Evolutionary conservation across 495 filamentous ascomycete genomes (phyloP).

Genomic region (Lasiosphaeria hispida): DNA sequence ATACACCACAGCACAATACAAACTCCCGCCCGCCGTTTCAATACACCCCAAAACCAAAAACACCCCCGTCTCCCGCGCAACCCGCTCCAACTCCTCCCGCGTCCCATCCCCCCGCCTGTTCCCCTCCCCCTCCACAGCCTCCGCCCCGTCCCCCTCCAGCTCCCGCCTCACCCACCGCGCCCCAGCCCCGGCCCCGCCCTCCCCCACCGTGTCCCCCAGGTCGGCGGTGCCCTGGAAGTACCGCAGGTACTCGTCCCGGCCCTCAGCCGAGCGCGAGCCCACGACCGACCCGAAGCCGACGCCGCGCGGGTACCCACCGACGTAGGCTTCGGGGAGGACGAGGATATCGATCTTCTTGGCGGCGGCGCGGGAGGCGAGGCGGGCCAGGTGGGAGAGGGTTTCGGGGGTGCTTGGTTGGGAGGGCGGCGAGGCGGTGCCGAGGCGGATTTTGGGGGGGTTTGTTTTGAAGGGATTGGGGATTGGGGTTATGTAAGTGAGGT

Average conservation of each 20-base stretch:
- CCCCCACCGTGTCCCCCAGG: constrained; percentile 76
- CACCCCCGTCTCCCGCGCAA: constrained; percentile 72
- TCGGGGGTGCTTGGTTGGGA: constrained; percentile 61
- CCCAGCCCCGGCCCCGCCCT: constrained; percentile 58
- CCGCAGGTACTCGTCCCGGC: constrained; percentile 77
- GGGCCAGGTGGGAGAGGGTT: constrained; percentile 65
- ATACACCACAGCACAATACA: constrained; percentile 84
- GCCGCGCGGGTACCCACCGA: constrained; percentile 91
- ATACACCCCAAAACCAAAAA: constrained; percentile 79
- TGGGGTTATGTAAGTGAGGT: not conserved
- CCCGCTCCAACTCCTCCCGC: constrained; percentile 70
- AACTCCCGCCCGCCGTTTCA: constrained; percentile 72
- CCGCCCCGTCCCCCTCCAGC: constrained; percentile 37
- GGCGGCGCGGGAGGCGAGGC: constrained; percentile 52
- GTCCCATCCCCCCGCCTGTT: constrained; percentile 76
- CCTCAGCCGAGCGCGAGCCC: constrained; percentile 62
- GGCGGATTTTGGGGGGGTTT: constrained; percentile 47
- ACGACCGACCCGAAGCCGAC: constrained; percentile 72
- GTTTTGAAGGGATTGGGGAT: not conserved
- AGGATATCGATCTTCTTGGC: constrained; percentile 65
- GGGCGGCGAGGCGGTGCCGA: constrained; percentile 75
- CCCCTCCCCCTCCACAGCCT: constrained; percentile 17
- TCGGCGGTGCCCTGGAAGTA: constrained; percentile 82
- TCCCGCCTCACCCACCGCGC: constrained; percentile 67
- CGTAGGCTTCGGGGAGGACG: constrained; percentile 89